phyloP scores from a whole-genome alignment of 2,329 filamentous ascomycete genomes.

The Botrytis pseudocinerea region DNA sequence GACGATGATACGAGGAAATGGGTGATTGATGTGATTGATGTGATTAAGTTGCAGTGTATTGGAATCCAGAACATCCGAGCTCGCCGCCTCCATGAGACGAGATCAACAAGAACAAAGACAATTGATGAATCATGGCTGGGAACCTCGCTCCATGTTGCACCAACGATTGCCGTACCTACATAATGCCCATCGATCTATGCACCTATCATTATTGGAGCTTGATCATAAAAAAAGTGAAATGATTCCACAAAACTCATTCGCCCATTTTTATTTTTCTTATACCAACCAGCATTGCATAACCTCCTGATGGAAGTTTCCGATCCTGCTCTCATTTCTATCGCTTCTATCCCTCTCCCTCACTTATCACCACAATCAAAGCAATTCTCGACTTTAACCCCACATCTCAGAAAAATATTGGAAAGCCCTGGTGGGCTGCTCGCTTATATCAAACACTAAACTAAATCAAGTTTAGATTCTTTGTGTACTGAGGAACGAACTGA shows the following conservation, averaged over 20 bases:
- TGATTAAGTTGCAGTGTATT: background rate
- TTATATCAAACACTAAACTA: slow-evolving; percentile 18
- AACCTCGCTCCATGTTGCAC: background rate
- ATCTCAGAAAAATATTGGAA: background rate
- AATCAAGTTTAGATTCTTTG: slow-evolving; percentile 24
- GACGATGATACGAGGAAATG: background rate
- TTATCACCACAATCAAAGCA: background rate
- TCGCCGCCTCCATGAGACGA: background rate
- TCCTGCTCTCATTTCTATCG: background rate
- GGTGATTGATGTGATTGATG: background rate
- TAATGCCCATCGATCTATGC: too few species aligned
- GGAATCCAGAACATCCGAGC: background rate
- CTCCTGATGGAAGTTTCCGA: background rate
- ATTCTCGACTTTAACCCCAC: background rate
- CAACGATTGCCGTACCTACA: background rate
- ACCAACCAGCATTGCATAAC: background rate
- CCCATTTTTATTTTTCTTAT: background rate
- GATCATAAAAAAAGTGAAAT: background rate
- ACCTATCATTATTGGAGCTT: background rate
- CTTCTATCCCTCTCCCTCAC: background rate
- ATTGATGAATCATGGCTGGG: slow-evolving; percentile 13
- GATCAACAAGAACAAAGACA: slow-evolving; percentile 10
- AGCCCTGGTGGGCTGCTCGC: slow-evolving; percentile 20
- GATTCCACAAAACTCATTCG: background rate
- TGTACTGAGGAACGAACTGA: slow-evolving; percentile 19